Percentiles rank a stretch among this genome's conserved stretches.
Evolutionary conservation across 371 early-diverging fungal species (phyloP).

Genomic region (Fennellomyces sp.): DNA sequence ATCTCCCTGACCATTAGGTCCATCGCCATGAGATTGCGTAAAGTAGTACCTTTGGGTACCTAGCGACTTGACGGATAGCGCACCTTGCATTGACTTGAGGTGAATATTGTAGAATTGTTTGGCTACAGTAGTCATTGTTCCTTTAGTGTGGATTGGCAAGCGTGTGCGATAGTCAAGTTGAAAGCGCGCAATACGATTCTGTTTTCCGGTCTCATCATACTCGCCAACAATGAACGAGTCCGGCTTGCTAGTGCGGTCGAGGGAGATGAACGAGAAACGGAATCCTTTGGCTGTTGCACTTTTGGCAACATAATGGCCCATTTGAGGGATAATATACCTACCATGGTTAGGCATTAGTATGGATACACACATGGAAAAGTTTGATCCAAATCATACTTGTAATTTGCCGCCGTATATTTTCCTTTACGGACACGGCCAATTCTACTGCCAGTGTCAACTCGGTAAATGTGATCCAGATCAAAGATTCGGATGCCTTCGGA

Average conservation of each 20-base stretch:
- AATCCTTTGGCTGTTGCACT: constrained; percentile 2
- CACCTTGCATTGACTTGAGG: constrained; percentile 55
- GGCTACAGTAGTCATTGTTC: constrained; percentile 67
- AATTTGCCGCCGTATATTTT: background rate
- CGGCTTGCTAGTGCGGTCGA: constrained; percentile 10
- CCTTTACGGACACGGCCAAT: constrained; percentile 14
- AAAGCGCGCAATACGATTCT: constrained; percentile 12
- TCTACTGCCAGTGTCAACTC: constrained; percentile 3
- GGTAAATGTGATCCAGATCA: constrained; percentile 11
- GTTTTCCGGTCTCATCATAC: background rate
- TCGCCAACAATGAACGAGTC: constrained; percentile 8
- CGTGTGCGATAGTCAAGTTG: constrained; percentile 6
- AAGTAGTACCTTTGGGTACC: constrained; percentile 51
- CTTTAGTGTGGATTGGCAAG: background rate
- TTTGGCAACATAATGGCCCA: constrained; percentile 5
- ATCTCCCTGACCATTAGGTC: constrained; percentile 66
- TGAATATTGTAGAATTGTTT: constrained; percentile 90
- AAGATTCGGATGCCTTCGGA: constrained; percentile 8
- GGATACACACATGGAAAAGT: background rate
- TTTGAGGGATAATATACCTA: constrained; percentile 7
- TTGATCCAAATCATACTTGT: constrained; percentile 1
- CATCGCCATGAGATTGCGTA: constrained; percentile 68
- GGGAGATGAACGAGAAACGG: constrained; percentile 2
- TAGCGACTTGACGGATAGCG: constrained; percentile 77
- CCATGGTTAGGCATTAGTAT: background rate